Conservation (phyloP, 495 filamentous ascomycete species). For the Aspergillus sparsus region DNA sequence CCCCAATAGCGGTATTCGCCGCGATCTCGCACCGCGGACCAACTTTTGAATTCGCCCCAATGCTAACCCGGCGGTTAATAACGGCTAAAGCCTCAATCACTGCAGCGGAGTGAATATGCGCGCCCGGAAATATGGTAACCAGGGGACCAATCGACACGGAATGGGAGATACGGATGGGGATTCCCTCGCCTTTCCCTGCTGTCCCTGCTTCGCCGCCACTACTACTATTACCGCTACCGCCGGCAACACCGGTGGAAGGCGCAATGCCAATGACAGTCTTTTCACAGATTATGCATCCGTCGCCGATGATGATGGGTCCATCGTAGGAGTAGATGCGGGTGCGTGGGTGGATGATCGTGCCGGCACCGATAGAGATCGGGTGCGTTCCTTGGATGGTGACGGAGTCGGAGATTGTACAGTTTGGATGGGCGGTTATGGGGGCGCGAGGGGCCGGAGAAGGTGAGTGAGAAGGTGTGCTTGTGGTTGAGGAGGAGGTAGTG, state of each 20-base stretch:
- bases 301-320: conserved; percentile 72
- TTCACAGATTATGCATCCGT: conserved; percentile 75
- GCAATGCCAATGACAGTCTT: conserved; percentile 60
- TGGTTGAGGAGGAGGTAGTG: conserved; percentile 29
- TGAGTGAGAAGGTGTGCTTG: conserved; percentile 17
- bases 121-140: conserved; percentile 37
- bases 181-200: conserved; percentile 10
- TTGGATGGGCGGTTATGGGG: conserved; percentile 67
- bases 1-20: conserved; percentile 28
- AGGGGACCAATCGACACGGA: conserved; percentile 39
- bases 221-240: not conserved
- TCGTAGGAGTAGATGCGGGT: conserved; percentile 65
- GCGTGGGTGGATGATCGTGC: conserved; percentile 82
- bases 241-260: conserved; percentile 13
- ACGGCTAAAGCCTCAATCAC: conserved; percentile 38
- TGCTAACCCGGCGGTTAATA: conserved; percentile 32
- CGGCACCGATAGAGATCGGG: conserved; percentile 67
- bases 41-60: conserved; percentile 46
- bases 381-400: conserved; percentile 70
- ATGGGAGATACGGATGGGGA: conserved; percentile 37
- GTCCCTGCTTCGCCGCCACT: not conserved
- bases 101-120: conserved; percentile 38
- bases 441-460: conserved; percentile 43
- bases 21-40: conserved; percentile 41
- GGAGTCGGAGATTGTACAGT: conserved; percentile 73